Evolutionary conservation across 495 filamentous ascomycete genomes (phyloP), one percentile per base, ranked within the genome.

Genomic region (Xylaria curta): DNA sequence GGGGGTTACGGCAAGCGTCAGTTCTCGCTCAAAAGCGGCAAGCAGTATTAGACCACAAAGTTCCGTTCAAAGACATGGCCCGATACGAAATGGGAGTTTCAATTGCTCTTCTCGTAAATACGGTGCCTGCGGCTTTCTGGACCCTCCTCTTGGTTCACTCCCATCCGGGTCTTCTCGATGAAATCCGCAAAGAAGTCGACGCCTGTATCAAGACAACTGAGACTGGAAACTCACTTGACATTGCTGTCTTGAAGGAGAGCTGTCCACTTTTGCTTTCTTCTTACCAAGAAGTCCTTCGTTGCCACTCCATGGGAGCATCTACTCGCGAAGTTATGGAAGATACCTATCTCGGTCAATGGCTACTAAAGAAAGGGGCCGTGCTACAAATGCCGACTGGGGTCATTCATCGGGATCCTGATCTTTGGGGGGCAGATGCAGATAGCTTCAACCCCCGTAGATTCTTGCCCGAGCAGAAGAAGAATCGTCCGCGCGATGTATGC

Each of bases 81-180:
- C n/a, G n/a, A n/a, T n/a, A n/a, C n/a, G n/a, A n/a, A n/a, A n/a
- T n/a, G n/a, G n/a, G n/a, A n/a, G n/a, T n/a, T n/a, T n/a, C n/a
- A n/a, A n/a, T n/a, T n/a, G n/a, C n/a, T n/a, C n/a, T n/a, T n/a
- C n/a, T n/a, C n/a, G n/a, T n/a, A n/a, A n/a, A n/a, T n/a, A n/a
- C n/a, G n/a, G n/a, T n/a, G n/a, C n/a, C n/a, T n/a, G n/a, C n/a
- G n/a, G n/a, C 36, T 38, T 87, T 87, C 73, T 87, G 85, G 85
- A 71, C 81, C 19, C 69, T 87, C 4, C 82, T 82, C 49, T 78
- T 82, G 40, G 31, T 86, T 0, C 83, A 77, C 72, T 82, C 80
- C 8, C 72, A 82, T 36, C 79, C 82, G 0, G 69, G 72, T 2
- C 73, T 87, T 1, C 80, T 87, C 0, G 49, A 71, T 42, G 72